Evolutionary conservation across 768 basidiomycete species (phyloP), one percentile per base, ranked within the genome.

Genomic region (Clavulina sp.): DNA sequence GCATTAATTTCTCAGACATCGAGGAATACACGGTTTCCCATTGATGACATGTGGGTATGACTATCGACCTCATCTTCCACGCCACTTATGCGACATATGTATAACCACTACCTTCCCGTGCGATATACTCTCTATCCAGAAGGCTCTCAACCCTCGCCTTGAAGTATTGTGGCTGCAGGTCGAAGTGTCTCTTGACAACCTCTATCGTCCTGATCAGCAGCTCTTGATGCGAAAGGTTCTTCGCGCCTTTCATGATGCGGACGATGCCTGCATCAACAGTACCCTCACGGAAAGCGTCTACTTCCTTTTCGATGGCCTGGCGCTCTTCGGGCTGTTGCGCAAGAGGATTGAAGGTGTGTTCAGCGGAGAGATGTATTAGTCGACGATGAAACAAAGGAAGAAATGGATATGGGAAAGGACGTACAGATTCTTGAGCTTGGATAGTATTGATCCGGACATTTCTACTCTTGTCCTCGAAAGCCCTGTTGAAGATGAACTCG

Each of bases 401-500:
- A 13, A 40, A 32, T 19, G n/a, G 19, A 43, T 31, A n/a, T 40
- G 36, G 28, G 5, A 21, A 48, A 4, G 5, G 7, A 67, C 82
- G 54, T 60, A 92, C 88, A 55, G 88, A 80, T 57, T 92, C 83
- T 61, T 91, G 91, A 16, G 81, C 83, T 64, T 96, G 95, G 47
- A 99, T 93, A 21, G 91, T 85, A 61, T 91, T 93, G 67, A 97
- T 92, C 65, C 86, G 86, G 36, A 99, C 75, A 58, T 81, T 85
- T 33, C 77, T 66, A 38, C 76, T 72, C 4, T 81, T 72, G 59
- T 93, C 84, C 28, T 77, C 76, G 64, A 97, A 97, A 5, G 77
- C 77, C 29, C 73, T 68, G 62, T 96, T 95, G 69, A 82, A 89
- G 30, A 66, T 65, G 63, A 99, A 97, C 41, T 73, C 62, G 60